phyloP scores from a whole-genome alignment of 768 basidiomycete genomes.

The Leucocoprinus birnbaumii region DNA sequence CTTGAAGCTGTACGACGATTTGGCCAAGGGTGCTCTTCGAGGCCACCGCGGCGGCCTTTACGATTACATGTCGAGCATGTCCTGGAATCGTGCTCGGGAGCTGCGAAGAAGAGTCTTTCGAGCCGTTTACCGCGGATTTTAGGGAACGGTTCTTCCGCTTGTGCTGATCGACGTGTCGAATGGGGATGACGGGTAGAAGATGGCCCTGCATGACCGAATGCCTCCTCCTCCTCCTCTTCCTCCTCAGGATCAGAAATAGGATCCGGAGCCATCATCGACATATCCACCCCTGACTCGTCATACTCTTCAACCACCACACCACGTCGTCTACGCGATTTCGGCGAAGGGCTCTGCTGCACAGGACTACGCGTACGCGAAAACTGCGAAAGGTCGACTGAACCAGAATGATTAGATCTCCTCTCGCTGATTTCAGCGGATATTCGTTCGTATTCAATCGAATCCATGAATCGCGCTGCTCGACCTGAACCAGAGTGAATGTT shows the following conservation, averaged over 20 bases:
- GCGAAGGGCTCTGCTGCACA: conserved; percentile 3
- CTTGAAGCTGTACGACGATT: background rate
- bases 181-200: background rate
- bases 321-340: background rate
- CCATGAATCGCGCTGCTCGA: conserved; percentile 38
- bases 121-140: conserved; percentile 76
- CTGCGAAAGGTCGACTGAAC: conserved; percentile 3
- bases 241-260: conserved; percentile 3
- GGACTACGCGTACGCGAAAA: conserved; percentile 1
- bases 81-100: conserved; percentile 69
- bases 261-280: background rate
- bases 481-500: background rate
- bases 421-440: conserved; percentile 69
- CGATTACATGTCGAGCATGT: conserved; percentile 65
- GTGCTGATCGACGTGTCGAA: conserved; percentile 12
- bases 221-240: background rate
- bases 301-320: background rate
- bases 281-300: conserved; percentile 1
- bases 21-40: conserved; percentile 14
- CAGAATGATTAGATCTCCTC: conserved; percentile 48
- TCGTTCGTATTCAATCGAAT: conserved; percentile 55
- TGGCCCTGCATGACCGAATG: background rate
- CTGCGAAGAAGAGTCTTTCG: conserved; percentile 79
- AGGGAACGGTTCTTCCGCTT: conserved; percentile 65
- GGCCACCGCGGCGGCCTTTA: conserved; percentile 33